Evolutionary conservation across 208 protist genomes (phyloP), one percentile per base, ranked within the genome.

Genomic region (Leishmania martiniquensis): DNA sequence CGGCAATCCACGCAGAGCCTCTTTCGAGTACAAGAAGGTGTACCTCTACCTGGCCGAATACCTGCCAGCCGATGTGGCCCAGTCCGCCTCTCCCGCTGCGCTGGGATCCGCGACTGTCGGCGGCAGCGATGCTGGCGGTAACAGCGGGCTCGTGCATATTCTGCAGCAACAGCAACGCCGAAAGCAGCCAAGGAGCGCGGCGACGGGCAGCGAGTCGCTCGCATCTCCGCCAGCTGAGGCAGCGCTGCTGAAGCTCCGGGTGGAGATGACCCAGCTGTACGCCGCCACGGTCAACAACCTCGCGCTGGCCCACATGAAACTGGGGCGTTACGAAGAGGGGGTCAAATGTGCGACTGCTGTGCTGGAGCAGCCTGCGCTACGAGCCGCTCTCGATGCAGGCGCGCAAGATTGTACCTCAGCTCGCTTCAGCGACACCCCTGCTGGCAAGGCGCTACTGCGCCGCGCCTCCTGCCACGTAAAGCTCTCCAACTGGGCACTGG

Each of bases 1-100:
- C 0, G 82, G 84, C 15, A 83, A 91, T 59, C 70, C 87, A 13
- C 72, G 79, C 1, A 47, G 69, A 4, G 92, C 92, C 7, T 77
- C 81, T 34, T 96, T 96, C 75, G 59, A 85, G 66, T 96, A 96
- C 81, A 94, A 93, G 66, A 86, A 85, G 34, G 92, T 89, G 17
- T 93, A 87, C 73, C 78, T 96, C 29, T 85, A 87, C 76, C 77
- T 95, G 20, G 82, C 84, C 0, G 90, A 93, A 63, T 93, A 90
- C 80, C 69, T 94, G 42, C 87, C 87, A 3, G 5, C n/a, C 0
- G 60, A 66, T 12, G 74, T 85, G 29, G 59, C 49, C 9, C 45
- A 60, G 6, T 10, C 67, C 10, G 37, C 76, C 25, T 44, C 76
- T 34, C 17, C 71, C 15, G 39, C 22, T 44, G 66, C 57, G 39